A percentile compares a stretch with the other conserved stretches of the same genome.
Evolutionary conservation across 352 stramenopile species (phyloP).

Genomic region (Phytophthora crassamura): DNA sequence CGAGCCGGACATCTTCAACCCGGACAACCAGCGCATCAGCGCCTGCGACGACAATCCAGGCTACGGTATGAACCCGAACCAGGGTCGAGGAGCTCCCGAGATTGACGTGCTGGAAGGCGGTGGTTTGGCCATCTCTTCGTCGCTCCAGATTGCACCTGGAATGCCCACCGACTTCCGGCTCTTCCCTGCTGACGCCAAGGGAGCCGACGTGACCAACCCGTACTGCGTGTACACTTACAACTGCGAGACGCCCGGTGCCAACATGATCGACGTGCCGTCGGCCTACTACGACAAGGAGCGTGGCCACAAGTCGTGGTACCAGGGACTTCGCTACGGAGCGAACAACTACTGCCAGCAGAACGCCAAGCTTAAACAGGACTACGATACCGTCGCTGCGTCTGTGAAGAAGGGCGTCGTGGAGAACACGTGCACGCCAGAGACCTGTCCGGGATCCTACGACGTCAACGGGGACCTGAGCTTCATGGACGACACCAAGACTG

Average conservation of each 20-base stretch:
- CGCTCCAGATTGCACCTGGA: conserved; percentile 86
- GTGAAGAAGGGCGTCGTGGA: conserved; percentile 40
- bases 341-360: conserved; percentile 52
- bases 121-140: conserved; percentile 85
- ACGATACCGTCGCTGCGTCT: conserved; percentile 33
- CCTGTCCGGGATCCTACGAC: conserved; percentile 51
- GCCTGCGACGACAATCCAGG: conserved; percentile 91
- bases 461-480: conserved; percentile 46
- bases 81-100: conserved; percentile 90
- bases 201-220: conserved; percentile 30
- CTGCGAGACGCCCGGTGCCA: conserved; percentile 62
- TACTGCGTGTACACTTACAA: conserved; percentile 58
- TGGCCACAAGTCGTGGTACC: conserved; percentile 63
- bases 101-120: conserved; percentile 95
- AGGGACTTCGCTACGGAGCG: conserved; percentile 55
- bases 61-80: conserved; percentile 85
- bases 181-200: conserved; percentile 50
- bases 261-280: conserved; percentile 55
- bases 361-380: conserved; percentile 35
- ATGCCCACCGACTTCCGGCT: conserved; percentile 67
- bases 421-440: conserved; percentile 46
- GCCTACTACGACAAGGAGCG: conserved; percentile 43
- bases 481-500: conserved; percentile 41
- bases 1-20: conserved; percentile 54
- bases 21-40: conserved; percentile 52